Evolutionary conservation across 192 early-diverging fungal species (phyloP).

Genomic region (Backusella tarrabulga): DNA sequence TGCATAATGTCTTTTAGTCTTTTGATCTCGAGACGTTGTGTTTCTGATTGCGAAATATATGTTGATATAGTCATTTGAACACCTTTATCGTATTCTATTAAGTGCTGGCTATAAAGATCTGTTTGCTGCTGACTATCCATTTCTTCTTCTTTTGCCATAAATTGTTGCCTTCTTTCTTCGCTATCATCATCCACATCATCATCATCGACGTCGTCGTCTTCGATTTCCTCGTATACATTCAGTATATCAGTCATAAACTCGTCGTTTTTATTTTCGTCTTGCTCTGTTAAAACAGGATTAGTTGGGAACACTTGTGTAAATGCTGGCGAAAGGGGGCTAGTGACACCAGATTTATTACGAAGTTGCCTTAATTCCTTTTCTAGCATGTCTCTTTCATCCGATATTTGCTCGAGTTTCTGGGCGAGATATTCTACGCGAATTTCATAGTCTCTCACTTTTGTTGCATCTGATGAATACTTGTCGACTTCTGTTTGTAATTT

Average conservation of each 20-base stretch:
- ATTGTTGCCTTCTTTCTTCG: not conserved
- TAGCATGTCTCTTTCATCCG: slow-evolving; percentile 21
- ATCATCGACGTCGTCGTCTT: not conserved
- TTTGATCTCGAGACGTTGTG: slow-evolving; percentile 15
- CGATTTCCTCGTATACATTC: slow-evolving; percentile 21
- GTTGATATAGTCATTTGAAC: slow-evolving; percentile 22
- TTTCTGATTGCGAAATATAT: slow-evolving; percentile 24
- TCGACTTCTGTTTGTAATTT: slow-evolving; percentile 24
- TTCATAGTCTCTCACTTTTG: slow-evolving; percentile 29
- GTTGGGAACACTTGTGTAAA: slow-evolving; percentile 3
- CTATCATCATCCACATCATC: not conserved
- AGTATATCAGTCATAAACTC: slow-evolving; percentile 16
- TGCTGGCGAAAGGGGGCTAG: slow-evolving; percentile 1
- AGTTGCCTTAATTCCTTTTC: slow-evolving; percentile 20
- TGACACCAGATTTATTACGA: not conserved
- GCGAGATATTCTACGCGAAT: slow-evolving; percentile 32
- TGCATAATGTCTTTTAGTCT: slow-evolving; percentile 9
- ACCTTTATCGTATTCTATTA: slow-evolving; percentile 17
- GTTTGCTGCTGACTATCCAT: not conserved
- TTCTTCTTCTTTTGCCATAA: not conserved
- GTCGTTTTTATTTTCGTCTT: slow-evolving; percentile 10
- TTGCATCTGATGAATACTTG: slow-evolving; percentile 8
- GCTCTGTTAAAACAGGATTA: not conserved
- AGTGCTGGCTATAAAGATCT: not conserved
- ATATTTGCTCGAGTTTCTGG: slow-evolving; percentile 29